Percentiles rank a stretch among this genome's conserved stretches.
Conservation (phyloP, 106 monocot genomes). For the Platanthera guangdongensis region DNA sequence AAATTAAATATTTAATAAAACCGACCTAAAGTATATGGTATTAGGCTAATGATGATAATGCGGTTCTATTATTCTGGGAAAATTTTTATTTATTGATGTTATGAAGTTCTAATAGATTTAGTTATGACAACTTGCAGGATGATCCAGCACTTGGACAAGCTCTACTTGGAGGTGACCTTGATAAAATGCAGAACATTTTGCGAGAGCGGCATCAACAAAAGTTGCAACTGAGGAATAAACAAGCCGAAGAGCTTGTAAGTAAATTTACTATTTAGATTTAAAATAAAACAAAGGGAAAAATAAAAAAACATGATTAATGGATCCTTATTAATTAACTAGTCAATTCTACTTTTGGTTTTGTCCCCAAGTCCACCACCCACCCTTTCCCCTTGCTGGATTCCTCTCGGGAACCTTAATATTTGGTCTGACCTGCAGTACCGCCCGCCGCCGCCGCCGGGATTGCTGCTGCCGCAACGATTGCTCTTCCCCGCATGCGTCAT, state of each 20-base stretch:
- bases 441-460: no score
- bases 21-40: no score
- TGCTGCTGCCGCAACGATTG: no score
- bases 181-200: conserved; percentile 64
- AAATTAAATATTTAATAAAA: no score
- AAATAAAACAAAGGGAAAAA: background rate
- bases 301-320: background rate
- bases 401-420: no score
- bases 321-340: background rate
- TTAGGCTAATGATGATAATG: no score
- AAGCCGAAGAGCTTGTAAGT: conserved; percentile 88
- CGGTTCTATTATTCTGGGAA: background rate
- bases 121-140: conserved; percentile 41
- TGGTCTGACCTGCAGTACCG: no score
- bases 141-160: conserved; percentile 81
- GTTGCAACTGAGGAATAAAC: conserved; percentile 53
- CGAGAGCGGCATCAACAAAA: conserved; percentile 68
- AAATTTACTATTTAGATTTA: background rate
- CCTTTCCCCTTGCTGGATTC: no score
- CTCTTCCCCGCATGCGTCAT: no score
- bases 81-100: background rate
- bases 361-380: no score
- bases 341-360: background rate
- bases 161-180: conserved; percentile 62
- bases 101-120: background rate